Conservation (phyloP, 2,329 filamentous ascomycete genomes). For the Fusarium sp. region DNA sequence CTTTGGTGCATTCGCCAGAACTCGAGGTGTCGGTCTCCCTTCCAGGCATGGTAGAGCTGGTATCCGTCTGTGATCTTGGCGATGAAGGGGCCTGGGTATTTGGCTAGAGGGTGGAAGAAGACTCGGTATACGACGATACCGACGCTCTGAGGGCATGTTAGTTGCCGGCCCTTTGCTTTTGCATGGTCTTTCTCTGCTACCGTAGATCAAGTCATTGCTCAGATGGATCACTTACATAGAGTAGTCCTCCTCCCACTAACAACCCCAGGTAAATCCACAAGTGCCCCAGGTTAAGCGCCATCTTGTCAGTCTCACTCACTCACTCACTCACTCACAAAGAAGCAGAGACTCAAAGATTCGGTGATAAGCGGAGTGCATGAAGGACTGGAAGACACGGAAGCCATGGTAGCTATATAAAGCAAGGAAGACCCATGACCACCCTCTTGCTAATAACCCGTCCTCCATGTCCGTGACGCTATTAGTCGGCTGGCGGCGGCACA, state of each 20-base stretch:
- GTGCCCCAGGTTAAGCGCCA: constrained; percentile 50
- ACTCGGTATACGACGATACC: constrained; percentile 65
- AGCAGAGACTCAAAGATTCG: constrained; percentile 10
- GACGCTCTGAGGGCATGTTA: constrained; percentile 49
- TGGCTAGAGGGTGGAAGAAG: constrained; percentile 72
- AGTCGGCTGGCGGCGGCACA: constrained; percentile 47
- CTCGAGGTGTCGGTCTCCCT: constrained; percentile 78
- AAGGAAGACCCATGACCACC: constrained; percentile 34
- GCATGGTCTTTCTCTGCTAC: background rate
- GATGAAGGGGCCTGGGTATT: constrained; percentile 72
- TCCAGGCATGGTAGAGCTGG: constrained; percentile 78
- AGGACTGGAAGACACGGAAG: constrained; percentile 17
- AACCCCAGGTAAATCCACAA: constrained; percentile 56
- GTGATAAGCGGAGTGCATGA: background rate
- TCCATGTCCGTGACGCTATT: constrained; percentile 34
- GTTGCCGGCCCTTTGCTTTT: background rate
- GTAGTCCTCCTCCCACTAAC: constrained; percentile 48
- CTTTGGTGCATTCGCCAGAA: constrained; percentile 76
- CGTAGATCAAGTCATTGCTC: background rate
- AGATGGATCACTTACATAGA: constrained; percentile 55
- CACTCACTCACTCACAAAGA: constrained; percentile 1
- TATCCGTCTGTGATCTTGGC: constrained; percentile 72
- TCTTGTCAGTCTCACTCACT: constrained; percentile 30
- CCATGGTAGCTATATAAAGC: constrained; percentile 16
- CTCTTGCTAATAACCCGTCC: constrained; percentile 15